phyloP scores from a whole-genome alignment of 306 rosid species.

The Hippophae tibetana region DNA sequence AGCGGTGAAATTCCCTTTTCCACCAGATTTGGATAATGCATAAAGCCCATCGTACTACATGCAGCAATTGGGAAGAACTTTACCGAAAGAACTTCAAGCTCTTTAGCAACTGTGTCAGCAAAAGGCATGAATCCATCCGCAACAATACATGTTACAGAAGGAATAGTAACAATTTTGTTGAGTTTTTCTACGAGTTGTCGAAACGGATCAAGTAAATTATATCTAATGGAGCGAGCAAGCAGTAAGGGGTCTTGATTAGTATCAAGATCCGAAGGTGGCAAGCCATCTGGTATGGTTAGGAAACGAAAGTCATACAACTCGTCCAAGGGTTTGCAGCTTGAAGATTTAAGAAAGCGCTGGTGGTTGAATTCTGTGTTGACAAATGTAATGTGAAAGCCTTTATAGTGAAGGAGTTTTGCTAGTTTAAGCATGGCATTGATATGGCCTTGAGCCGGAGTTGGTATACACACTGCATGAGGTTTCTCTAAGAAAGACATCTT shows the following conservation, averaged over 20 bases:
- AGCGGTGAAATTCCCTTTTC: conserved; percentile 33
- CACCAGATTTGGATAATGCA: conserved; percentile 15
- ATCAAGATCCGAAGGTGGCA: conserved; percentile 34
- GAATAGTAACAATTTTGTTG: conserved; percentile 15
- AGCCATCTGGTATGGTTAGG: conserved; percentile 44
- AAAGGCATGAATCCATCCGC: conserved; percentile 38
- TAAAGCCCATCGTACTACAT: conserved; percentile 42
- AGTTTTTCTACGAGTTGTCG: conserved; percentile 27
- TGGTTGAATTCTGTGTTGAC: conserved; percentile 28
- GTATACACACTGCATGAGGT: not conserved
- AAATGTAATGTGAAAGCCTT: conserved; percentile 28
- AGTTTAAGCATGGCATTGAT: conserved; percentile 25
- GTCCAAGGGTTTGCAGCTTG: conserved; percentile 14
- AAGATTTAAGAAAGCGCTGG: conserved; percentile 22
- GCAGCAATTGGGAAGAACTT: conserved; percentile 39
- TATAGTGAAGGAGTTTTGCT: conserved; percentile 26
- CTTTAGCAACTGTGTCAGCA: conserved; percentile 31
- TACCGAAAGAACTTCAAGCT: conserved; percentile 35
- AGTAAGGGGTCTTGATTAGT: conserved; percentile 36
- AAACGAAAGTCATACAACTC: conserved; percentile 24
- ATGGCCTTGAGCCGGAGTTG: conserved; percentile 33
- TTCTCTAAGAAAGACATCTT: too few relatives aligned
- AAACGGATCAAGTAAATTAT: conserved; percentile 29
- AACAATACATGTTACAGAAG: conserved; percentile 42
- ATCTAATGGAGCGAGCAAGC: conserved; percentile 25